These are phyloP conservation scores for Lentinula sp. DNA, from an alignment of 768 basidiomycete species.

Conservation along the genomic window DNA sequence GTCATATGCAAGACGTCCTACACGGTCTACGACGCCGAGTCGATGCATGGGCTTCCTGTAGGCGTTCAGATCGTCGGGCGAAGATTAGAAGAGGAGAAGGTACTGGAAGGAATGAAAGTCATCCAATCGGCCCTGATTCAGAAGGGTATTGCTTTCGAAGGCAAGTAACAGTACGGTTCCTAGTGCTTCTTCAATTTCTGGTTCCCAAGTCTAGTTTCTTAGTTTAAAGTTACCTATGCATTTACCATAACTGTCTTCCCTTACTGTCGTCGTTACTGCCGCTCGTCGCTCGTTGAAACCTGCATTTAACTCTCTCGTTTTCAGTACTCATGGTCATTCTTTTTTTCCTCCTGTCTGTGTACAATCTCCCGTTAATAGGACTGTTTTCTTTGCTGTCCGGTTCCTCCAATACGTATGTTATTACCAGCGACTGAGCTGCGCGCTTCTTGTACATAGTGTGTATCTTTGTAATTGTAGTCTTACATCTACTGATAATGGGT, in stretches of 20 bases:
- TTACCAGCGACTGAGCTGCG: background rate
- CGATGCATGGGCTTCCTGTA: slow-evolving; percentile 64
- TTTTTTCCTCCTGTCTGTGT: background rate
- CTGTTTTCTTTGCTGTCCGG: background rate
- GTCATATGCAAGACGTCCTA: slow-evolving; percentile 32
- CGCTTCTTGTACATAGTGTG: background rate
- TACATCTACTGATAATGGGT: background rate
- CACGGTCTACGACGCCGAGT: slow-evolving; percentile 48
- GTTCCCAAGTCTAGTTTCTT: background rate
- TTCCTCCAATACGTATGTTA: background rate
- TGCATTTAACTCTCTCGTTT: too few relatives aligned
- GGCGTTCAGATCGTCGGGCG: slow-evolving; percentile 61
- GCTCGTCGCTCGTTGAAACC: background rate
- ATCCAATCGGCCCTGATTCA: slow-evolving; percentile 20
- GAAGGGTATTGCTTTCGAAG: slow-evolving; percentile 9
- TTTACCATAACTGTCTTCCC: background rate
- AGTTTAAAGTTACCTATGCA: background rate
- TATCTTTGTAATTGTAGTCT: background rate
- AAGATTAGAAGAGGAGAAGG: slow-evolving; percentile 68
- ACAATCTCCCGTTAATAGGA: background rate
- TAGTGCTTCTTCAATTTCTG: background rate
- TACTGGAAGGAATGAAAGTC: slow-evolving; percentile 63
- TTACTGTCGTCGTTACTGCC: background rate
- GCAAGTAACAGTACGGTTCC: background rate
- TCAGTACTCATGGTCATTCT: too few relatives aligned